These are phyloP conservation scores for Puccinia horiana DNA, from an alignment of 1,284 basidiomycete species.

Conservation along the genomic window DNA sequence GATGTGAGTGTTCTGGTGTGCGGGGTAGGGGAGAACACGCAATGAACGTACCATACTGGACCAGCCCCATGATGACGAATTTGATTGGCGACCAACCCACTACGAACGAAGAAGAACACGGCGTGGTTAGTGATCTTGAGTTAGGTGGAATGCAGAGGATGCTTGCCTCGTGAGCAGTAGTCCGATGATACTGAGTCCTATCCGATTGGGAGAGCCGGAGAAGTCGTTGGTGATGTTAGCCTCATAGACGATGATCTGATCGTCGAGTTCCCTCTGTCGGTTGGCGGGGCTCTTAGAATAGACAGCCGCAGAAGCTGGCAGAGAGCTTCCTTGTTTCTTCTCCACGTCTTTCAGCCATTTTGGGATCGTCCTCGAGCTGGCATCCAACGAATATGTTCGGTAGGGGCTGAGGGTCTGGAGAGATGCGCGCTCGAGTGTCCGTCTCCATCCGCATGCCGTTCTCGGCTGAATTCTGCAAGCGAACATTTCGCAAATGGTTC, in stretches of 20 bases:
- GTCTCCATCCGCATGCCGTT: no score
- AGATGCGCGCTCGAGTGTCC: no score
- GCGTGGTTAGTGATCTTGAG: not conserved
- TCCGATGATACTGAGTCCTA: conserved; percentile 32
- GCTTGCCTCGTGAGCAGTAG: conserved; percentile 15
- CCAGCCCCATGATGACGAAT: conserved; percentile 39
- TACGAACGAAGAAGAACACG: not conserved
- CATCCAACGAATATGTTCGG: no score
- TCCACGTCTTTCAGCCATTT: not conserved
- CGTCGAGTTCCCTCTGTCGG: conserved; percentile 1
- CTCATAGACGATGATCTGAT: conserved; percentile 23
- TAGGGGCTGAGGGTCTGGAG: no score
- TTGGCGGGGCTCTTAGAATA: not conserved
- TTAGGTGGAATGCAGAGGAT: not conserved
- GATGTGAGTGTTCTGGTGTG: not conserved
- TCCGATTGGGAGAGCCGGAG: conserved; percentile 11
- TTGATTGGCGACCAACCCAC: conserved; percentile 32
- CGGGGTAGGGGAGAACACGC: not conserved
- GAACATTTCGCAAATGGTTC: no score
- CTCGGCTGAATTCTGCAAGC: no score
- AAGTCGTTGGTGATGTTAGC: not conserved
- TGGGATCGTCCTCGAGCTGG: not conserved
- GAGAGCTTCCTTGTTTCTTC: not conserved
- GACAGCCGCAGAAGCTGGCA: not conserved
- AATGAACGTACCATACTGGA: conserved; percentile 21